Evolutionary conservation across 495 filamentous ascomycete genomes (phyloP), one percentile per base, ranked within the genome.

Genomic region (Neurospora hispaniola): DNA sequence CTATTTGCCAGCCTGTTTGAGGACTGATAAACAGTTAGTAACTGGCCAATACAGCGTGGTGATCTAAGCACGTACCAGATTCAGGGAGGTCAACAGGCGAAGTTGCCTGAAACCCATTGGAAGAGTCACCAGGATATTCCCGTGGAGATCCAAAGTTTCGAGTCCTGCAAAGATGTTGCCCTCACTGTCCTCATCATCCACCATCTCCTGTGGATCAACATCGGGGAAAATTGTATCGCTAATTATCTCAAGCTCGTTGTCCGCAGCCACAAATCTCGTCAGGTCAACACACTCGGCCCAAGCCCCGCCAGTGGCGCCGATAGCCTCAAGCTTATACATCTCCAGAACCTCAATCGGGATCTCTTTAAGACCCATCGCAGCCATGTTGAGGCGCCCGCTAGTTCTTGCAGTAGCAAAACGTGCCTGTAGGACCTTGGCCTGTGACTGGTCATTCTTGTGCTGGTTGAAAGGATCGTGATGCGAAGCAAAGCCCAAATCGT

Each of bases 241-340:
- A 39, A 99, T 85, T 42, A 85, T 82, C 76, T 91, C 88, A 71
- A 99, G 78, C 78, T 98, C 94, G 78, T 99, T 98, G 78, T 98
- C 94, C 14, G 96, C 94, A 42, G 92, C 94, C 75, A 94, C 89
- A 69, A 99, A 88, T 71, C 91, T 90, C 10, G 90, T 90, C n/a
- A 99, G 84, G 79, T 98, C 96, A 16, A 99, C 94, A 71, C 91
- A 91, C 81, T 98, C 95, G 40, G 94, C 94, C 96, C 96, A 99
- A 59, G 91, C 86, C 23, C 88, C 84, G 41, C 84, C 87, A 42
- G 83, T 73, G n/a, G 82, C 75, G 69, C 85, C 85, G 38, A 85
- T 78, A 3, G 84, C 84, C 44, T 91, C 87, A 7, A 92, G 83
- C 73, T 91, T 90, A 78, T 98, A 99, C 96, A 99, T 98, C 23